Percentiles rank a stretch among this genome's conserved stretches.
phyloP scores from a whole-genome alignment of 495 filamentous ascomycete species.

The Aspergillus ostianus region DNA sequence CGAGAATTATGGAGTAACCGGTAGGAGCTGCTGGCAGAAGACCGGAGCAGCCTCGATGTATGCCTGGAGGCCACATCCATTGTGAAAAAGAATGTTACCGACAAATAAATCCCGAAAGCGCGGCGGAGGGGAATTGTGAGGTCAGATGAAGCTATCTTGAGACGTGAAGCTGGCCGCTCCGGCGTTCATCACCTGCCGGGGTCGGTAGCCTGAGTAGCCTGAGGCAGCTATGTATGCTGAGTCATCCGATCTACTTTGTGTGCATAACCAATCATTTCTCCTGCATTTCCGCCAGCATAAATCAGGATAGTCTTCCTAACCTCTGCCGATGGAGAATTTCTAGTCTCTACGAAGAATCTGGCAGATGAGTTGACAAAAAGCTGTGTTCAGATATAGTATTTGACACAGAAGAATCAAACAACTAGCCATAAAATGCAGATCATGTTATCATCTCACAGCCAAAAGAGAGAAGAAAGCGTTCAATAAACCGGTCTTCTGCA shows the following conservation, averaged over 20 bases:
- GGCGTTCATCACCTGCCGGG: slow-evolving; percentile 16
- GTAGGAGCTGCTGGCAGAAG: slow-evolving; percentile 14
- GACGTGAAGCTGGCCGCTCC: slow-evolving; percentile 18
- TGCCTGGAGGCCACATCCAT: slow-evolving; percentile 45
- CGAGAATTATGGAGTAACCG: slow-evolving; percentile 14
- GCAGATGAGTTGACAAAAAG: too few species aligned
- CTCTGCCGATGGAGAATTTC: too few species aligned
- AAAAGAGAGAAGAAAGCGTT: too few species aligned
- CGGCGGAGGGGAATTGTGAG: slow-evolving; percentile 14
- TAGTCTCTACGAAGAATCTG: too few species aligned
- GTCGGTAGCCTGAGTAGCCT: slow-evolving; percentile 33
- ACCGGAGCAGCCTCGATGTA: slow-evolving; percentile 36
- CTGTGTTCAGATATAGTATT: too few species aligned
- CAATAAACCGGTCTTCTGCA: neutral
- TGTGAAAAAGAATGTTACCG: slow-evolving; percentile 8
- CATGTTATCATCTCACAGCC: too few species aligned
- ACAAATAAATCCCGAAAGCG: neutral
- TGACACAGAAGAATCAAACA: neutral
- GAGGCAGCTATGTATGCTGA: slow-evolving; percentile 19
- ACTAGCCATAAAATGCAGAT: neutral
- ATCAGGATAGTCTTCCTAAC: too few species aligned
- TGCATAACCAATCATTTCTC: neutral
- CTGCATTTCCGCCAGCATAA: too few species aligned
- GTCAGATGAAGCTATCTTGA: slow-evolving; percentile 17
- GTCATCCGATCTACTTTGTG: neutral